Base-by-base conservation (phyloP, 345 rosid species). In the Rhodomyrtus tomentosa region DNA sequence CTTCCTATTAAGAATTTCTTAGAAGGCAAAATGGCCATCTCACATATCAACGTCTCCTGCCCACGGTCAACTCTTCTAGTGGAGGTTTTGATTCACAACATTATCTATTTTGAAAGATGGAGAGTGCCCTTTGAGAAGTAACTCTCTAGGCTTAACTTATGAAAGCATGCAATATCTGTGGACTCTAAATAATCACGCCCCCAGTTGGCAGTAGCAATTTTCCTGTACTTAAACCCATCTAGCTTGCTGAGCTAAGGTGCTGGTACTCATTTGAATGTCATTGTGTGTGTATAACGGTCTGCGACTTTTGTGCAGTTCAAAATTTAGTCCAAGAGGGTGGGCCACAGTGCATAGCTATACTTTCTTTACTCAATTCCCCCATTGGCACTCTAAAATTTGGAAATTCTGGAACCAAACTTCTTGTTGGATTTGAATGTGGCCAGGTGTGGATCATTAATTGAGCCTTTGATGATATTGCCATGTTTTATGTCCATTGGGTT, bases 341-440 rank as follows among this genome's bases (percentile, higher is more conserved):
- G 82, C 96, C 95, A 89, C 91, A 85, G 80, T 93, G 95, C 88
- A 59, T 80, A 74, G 93, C 96, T 82, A 88, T 90, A 52, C 93
- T 92, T 90, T 89, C 94, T 83, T 84, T 90, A 84, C 86, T 93
- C 53, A 86, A 58, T 84, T 95, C 98, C 83, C 93, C 93, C 25
- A 84, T 94, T 48, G 85, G 89, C 84, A 79, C 89, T 50, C 84
- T 94, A 82, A 88, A 87, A 83, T 91, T 93, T 84, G 87, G 92
- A 73, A 89, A 90, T 72, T 89, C 72, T 87, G 92, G 93, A 85
- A 83, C 82, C 83, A 91, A 86, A 89, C 94, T 95, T 88, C 93
- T 91, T 55, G 95, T 92, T 58, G 98, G 96, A 85, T 94, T 92
- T 92, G 89, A 90, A 80, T 92, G 96, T 92, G 95, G 95, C 88